Evolutionary conservation across 306 rosid species (phyloP), one percentile per base, ranked within the genome.

Genomic region (Cicer yamashitae): DNA sequence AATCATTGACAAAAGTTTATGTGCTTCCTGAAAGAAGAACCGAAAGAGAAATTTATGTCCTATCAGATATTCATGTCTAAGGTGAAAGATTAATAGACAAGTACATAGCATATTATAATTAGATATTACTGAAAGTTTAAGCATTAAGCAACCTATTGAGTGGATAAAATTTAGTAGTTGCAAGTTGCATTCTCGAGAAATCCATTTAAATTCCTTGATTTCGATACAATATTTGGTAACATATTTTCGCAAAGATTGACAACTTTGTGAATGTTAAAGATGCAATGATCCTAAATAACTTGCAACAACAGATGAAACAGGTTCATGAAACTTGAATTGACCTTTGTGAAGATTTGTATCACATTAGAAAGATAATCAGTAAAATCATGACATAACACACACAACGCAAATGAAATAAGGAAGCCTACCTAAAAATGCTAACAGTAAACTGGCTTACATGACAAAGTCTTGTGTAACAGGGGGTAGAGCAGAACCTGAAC

Each of bases 401-500:
- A 51, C 48, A 69, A 69, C 74, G 14, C 75, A 15, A 52, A 52
- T 52, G 63, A 38, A 15, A 38, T 51, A 14, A 44, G 75, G 15
- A 51, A 70, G 34, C 38, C 75, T 22, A 47, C 22, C 41, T 45
- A 41, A 67, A 67, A 13, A 7, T 46, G 72, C 8, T 57, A 17
- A 15, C 15, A 57, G 54, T 39, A 8, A 77, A 71, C 34, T 41
- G 37, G 51, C 40, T 84, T 66, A 58, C 66, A 11, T 46, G 65
- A 44, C 63, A 18, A 10, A 6, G 61, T 61, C 10, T 74, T 85
- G 54, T 82, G 67, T 61, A 57, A 76, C 93, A 91, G 96, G 92
- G 92, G 47, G 53, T 89, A 75, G 84, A 84, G 73, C 57, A 70
- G 68, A 87, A 89, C 80, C 86, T 91, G 75, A 86, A 91, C 15